Base-by-base conservation (phyloP, 1,139 yeast species). In the Protomyces macrosporus region DNA sequence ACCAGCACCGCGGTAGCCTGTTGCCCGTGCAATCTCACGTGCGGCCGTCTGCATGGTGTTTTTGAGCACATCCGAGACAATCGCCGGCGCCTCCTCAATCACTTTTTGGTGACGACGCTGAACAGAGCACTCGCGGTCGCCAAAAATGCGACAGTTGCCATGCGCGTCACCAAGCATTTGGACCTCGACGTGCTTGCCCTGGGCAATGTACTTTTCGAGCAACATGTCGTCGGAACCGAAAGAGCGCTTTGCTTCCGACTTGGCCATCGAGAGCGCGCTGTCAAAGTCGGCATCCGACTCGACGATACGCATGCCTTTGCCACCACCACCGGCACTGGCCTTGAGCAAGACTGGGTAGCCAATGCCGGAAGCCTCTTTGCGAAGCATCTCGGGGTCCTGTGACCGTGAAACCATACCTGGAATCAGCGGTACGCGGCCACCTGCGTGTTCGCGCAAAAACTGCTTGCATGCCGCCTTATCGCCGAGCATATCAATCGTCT, bases 311-410 rank as follows among this genome's bases (percentile, higher is more conserved):
- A 93, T 79, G 68, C 98, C 98, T 72, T 93, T 93, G 76, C 98
- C 98, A 75, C 98, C 98, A 71, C 98, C 98, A 75, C 98, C 98
- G 39, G 98, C 98, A 67, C 98, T 91, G 32, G 96, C 88, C 77
- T 93, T 93, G 62, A 93, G 88, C 98, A 93, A 91, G 50, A 93
- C 83, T 34, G 98, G 98, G 72, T 89, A 93, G 68, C 84, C 90
- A 64, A 93, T 80, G 70, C 82, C 85, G n/a, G 97, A 97, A 68
- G 86, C 82, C 66, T 78, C 80, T 66, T 80, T 78, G 3, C 97
- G 98, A 71, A 55, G 40, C 16, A 36, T 23, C 33, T 23, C 34
- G 30, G 60, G 60, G n/a, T 35, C 45, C 45, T 55, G 60, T 6
- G 88, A 96, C 30, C 81, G 81, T 6, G 90, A 81, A 67, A 83